Evolutionary conservation across 257 asterid species (phyloP).

Genomic region (Schizonepeta tenuifolia): DNA sequence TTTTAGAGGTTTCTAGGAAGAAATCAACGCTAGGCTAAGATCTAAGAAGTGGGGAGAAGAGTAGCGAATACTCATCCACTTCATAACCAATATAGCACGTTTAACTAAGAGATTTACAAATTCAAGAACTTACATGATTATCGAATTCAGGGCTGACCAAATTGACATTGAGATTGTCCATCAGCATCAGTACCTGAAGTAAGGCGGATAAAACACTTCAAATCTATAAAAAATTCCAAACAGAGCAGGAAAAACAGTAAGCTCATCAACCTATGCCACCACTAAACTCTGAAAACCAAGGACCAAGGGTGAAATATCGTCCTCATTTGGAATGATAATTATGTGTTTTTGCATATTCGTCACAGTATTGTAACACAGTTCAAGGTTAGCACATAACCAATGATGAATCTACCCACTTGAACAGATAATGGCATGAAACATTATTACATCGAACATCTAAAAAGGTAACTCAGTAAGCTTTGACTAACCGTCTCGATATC

Average conservation of each 20-base stretch:
- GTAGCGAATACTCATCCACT: background rate
- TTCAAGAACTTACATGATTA: conserved; percentile 57
- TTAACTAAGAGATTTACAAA: too few species aligned
- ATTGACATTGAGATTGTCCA: conserved; percentile 70
- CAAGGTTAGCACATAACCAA: background rate
- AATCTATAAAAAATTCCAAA: background rate
- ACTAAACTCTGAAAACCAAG: background rate
- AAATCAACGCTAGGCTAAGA: background rate
- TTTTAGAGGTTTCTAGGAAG: background rate
- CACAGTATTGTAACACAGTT: background rate
- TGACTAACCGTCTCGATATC: conserved; percentile 70
- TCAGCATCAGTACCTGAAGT: conserved; percentile 65
- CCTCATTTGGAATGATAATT: too few species aligned
- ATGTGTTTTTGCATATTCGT: background rate
- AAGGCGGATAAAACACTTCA: conserved; percentile 17
- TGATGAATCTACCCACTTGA: background rate
- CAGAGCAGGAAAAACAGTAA: conserved; percentile 7
- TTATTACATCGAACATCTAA: background rate
- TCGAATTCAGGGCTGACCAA: conserved; percentile 73
- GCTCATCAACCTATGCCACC: background rate
- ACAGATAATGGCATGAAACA: background rate
- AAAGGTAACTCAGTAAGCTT: background rate
- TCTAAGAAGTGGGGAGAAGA: background rate
- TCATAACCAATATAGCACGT: conserved; percentile 32
- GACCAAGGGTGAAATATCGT: too few species aligned